Percentiles rank a stretch among this genome's conserved stretches.
Evolutionary conservation across 2,329 filamentous ascomycete species (phyloP).

Genomic region (Xylariomycetidae sp.): DNA sequence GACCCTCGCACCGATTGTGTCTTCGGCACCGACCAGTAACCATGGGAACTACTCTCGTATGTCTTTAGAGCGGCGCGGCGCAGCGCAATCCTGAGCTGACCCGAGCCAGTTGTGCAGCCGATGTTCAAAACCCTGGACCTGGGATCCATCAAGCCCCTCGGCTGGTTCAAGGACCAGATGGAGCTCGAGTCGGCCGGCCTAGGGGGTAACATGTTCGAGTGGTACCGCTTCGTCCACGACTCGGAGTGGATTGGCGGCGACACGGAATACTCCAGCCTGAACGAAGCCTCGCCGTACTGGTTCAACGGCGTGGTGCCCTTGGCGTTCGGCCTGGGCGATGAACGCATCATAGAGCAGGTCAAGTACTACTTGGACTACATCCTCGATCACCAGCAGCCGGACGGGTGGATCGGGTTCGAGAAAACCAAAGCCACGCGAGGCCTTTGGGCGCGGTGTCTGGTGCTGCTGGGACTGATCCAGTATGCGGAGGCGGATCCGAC

Average conservation of each 20-base stretch:
- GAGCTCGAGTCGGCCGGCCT: constrained; percentile 16
- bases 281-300: constrained; percentile 51
- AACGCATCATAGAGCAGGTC: constrained; percentile 34
- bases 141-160: constrained; percentile 16
- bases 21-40: no score
- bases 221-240: constrained; percentile 45
- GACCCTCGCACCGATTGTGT: no score
- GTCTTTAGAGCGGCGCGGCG: no score
- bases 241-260: constrained; percentile 43
- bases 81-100: neutral
- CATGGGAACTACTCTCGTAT: no score
- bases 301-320: constrained; percentile 51
- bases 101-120: constrained; percentile 14
- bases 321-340: constrained; percentile 41
- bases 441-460: constrained; percentile 44
- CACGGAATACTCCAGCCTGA: constrained; percentile 43
- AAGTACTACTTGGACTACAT: constrained; percentile 36
- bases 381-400: constrained; percentile 38
- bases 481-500: constrained; percentile 40
- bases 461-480: constrained; percentile 39
- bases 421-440: constrained; percentile 31
- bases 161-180: constrained; percentile 19
- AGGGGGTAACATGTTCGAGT: constrained; percentile 35
- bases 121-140: constrained; percentile 13
- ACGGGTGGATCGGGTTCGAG: constrained; percentile 53